Percentiles rank a stretch among this genome's conserved stretches.
These are phyloP conservation scores for Capillidium rhysosporum DNA, from an alignment of 371 early-diverging fungal species.

Conservation along the genomic window DNA sequence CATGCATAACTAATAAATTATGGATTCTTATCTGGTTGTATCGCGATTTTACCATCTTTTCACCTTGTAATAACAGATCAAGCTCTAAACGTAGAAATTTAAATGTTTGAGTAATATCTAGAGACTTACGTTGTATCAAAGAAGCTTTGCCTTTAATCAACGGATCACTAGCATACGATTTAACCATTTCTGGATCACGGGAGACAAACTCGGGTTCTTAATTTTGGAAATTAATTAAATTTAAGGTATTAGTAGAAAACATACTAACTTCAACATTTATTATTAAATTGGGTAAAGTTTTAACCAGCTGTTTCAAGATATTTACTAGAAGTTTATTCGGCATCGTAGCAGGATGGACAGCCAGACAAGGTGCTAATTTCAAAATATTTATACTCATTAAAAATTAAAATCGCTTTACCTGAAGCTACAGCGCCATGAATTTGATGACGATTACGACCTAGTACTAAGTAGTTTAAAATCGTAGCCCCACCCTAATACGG, in stretches of 20 bases:
- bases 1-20: slow-evolving; percentile 19
- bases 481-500: slow-evolving; percentile 27
- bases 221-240: not conserved
- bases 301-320: too few relatives aligned
- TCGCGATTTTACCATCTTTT: not conserved
- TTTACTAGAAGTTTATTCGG: too few relatives aligned
- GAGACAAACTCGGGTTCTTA: slow-evolving; percentile 15
- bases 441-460: slow-evolving; percentile 15
- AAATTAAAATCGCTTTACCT: not conserved
- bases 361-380: not conserved
- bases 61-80: not conserved
- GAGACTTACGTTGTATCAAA: slow-evolving; percentile 16
- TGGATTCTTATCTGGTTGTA: slow-evolving; percentile 13
- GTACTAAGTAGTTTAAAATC: slow-evolving; percentile 25
- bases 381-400: not conserved
- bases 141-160: slow-evolving; percentile 25
- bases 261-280: too few relatives aligned
- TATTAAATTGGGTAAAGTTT: too few relatives aligned
- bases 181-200: slow-evolving; percentile 21
- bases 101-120: not conserved
- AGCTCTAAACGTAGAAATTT: slow-evolving; percentile 5
- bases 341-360: not conserved
- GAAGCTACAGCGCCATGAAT: slow-evolving; percentile 28
- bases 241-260: too few relatives aligned
- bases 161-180: slow-evolving; percentile 25